A percentile compares a stretch with the other conserved stretches of the same genome.
phyloP scores from a whole-genome alignment of 345 rosid species.

The Cardamine occulta region DNA sequence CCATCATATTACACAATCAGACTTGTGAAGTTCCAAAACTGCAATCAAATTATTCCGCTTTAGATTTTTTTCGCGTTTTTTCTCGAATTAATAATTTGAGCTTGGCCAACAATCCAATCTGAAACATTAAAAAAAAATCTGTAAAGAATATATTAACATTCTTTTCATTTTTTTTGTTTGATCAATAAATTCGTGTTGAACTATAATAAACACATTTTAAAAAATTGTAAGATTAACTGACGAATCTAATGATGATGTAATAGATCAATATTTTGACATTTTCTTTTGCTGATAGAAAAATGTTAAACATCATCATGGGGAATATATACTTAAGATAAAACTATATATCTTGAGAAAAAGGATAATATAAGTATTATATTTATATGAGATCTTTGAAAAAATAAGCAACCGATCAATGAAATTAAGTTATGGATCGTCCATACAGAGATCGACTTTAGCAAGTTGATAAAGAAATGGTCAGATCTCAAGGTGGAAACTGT shows the following conservation, averaged over 20 bases:
- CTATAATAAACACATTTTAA: background rate
- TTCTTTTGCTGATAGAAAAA: background rate
- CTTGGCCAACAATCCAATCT: background rate
- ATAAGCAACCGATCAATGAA: slow-evolving; percentile 26
- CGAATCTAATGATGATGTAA: background rate
- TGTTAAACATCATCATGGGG: background rate
- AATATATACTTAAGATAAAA: background rate
- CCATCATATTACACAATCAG: background rate
- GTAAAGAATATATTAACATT: background rate
- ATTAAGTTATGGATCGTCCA: slow-evolving; percentile 29
- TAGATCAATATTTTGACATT: background rate
- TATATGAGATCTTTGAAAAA: background rate
- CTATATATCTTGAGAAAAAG: background rate
- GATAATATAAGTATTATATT: background rate
- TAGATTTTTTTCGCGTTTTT: background rate
- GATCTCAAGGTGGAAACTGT: slow-evolving; percentile 45
- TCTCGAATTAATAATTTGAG: too few species aligned
- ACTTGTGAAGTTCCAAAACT: background rate
- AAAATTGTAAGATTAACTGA: background rate
- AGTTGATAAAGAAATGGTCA: slow-evolving; percentile 44
- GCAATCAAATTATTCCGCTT: background rate
- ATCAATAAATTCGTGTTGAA: background rate
- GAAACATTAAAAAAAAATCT: background rate
- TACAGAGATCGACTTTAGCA: slow-evolving; percentile 37
- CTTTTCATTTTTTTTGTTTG: background rate